Base-by-base conservation (phyloP, 495 filamentous ascomycete genomes). In the Acidiella bohemica region DNA sequence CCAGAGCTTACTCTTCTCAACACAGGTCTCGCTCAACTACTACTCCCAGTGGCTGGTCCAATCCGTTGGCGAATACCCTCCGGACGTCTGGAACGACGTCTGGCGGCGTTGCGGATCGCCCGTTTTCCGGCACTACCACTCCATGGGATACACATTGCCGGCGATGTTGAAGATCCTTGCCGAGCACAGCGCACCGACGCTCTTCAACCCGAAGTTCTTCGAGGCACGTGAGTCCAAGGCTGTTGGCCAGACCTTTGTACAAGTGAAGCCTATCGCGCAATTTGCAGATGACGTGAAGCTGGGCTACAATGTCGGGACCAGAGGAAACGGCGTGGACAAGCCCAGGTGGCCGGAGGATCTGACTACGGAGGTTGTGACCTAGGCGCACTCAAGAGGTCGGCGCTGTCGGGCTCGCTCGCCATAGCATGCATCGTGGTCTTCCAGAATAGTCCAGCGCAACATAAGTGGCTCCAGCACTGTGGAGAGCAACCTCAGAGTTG, bases 21-120 rank as follows among this genome's bases (percentile, higher is more conserved):
- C 7, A 27, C 7, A 58, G 57, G 28, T 53, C 38, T 45, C 58
- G 4, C 36, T 60, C 23, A 60, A 60, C 43, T 59, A 60, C 36
- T 60, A 60, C 43, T 53, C 48, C 13, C 56, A 59, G 41, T 59
- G 58, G 58, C 51, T 60, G 3, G 49, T 53, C n/a, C 49, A 52
- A 26, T 57, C 53, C 37, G 46, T 49, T 25, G 58, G 58, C 19
- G 38, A 32, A 5, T 60, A 60, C 31, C 51, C 53, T 0, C 8
- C 17, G 5, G 22, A 36, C n/a, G 39, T 59, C 19, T 60, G 58
- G 58, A 22, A 55, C n/a, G 44, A 55, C 12, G 35, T 59, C 9
- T 58, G 56, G 53, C n/a, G 39, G 7, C 42, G 53, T 13, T 49
- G 57, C 33, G 58, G 56, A 3, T 37, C 27, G 13, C 50, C 49